Evolutionary conservation across 1,284 basidiomycete genomes (phyloP).

Genomic region (Phenoliferia sp.): DNA sequence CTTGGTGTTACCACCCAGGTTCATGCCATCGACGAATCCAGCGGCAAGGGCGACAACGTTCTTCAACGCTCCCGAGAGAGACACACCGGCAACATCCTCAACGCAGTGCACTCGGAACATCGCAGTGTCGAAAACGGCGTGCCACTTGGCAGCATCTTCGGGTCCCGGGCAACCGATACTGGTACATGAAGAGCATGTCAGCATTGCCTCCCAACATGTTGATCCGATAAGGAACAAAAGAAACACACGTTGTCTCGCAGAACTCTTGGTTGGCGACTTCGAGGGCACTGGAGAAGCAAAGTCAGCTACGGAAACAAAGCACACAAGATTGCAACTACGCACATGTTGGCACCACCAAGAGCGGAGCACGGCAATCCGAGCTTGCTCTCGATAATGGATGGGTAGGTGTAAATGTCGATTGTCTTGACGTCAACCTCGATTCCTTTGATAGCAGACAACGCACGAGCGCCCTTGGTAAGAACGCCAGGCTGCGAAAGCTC

Average conservation of each 20-base stretch:
- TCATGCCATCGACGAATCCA: constrained; percentile 52
- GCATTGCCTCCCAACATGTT: not conserved
- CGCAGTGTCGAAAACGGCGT: constrained; percentile 46
- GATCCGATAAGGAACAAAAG: not conserved
- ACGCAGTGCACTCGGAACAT: constrained; percentile 48
- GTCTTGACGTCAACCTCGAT: constrained; percentile 53
- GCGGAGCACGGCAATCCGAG: constrained; percentile 52
- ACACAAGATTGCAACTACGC: not conserved
- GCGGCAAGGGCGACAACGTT: constrained; percentile 55
- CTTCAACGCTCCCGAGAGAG: constrained; percentile 55
- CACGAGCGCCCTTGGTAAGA: constrained; percentile 40
- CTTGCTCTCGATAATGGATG: constrained; percentile 52
- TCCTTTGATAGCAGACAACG: constrained; percentile 52
- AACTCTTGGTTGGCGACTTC: constrained; percentile 52
- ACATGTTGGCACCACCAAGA: constrained; percentile 54
- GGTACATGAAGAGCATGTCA: not conserved
- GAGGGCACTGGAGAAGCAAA: constrained; percentile 41
- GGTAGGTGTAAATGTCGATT: constrained; percentile 43
- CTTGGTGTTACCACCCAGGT: constrained; percentile 55
- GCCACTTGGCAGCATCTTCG: constrained; percentile 45
- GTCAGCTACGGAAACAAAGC: not conserved
- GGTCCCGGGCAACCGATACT: constrained; percentile 49
- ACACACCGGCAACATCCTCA: constrained; percentile 47
- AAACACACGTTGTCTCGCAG: constrained; percentile 51
- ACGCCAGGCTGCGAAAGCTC: constrained; percentile 31